phyloP scores from a whole-genome alignment of 768 basidiomycete genomes.

The Chalciporus pseudorubinellus region DNA sequence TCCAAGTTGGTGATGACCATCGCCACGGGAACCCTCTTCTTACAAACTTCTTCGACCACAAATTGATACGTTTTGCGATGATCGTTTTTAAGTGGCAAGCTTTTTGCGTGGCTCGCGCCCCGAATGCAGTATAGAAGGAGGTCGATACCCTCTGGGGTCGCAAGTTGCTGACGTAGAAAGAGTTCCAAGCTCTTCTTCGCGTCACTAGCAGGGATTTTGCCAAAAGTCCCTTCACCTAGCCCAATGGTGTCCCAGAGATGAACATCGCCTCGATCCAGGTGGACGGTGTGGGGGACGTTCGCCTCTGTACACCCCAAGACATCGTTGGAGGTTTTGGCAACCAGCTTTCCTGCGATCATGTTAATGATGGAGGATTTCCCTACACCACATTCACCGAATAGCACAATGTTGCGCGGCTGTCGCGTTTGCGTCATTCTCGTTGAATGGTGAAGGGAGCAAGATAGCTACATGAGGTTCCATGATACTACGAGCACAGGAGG shows the following conservation, averaged over 20 bases:
- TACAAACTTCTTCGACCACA: slow-evolving; percentile 26
- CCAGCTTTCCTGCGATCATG: slow-evolving; percentile 24
- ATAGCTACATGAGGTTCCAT: slow-evolving; percentile 9
- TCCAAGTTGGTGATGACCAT: slow-evolving; percentile 29
- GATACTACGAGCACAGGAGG: background rate
- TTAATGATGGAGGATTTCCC: slow-evolving; percentile 44
- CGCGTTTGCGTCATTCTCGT: background rate
- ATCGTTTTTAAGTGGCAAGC: slow-evolving; percentile 14
- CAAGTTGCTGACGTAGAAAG: slow-evolving; percentile 28
- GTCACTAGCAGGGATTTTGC: slow-evolving; percentile 12
- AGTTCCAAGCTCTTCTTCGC: slow-evolving; percentile 19
- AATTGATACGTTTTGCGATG: slow-evolving; percentile 20
- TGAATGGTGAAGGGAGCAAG: background rate
- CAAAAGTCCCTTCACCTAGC: slow-evolving; percentile 30
- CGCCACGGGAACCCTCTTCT: slow-evolving; percentile 24
- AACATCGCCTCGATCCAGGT: slow-evolving; percentile 14
- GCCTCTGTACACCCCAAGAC: slow-evolving; percentile 30
- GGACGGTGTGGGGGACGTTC: slow-evolving; percentile 15
- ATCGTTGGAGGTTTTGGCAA: slow-evolving; percentile 29
- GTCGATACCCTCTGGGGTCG: slow-evolving; percentile 19
- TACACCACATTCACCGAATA: slow-evolving; percentile 35
- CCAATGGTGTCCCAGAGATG: slow-evolving; percentile 37
- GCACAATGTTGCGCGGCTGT: slow-evolving; percentile 31
- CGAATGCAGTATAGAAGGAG: slow-evolving; percentile 31
- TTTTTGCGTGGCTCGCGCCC: slow-evolving; percentile 14